Conservation (phyloP, 2,329 filamentous ascomycete genomes). For the Penicillium corylophilum region DNA sequence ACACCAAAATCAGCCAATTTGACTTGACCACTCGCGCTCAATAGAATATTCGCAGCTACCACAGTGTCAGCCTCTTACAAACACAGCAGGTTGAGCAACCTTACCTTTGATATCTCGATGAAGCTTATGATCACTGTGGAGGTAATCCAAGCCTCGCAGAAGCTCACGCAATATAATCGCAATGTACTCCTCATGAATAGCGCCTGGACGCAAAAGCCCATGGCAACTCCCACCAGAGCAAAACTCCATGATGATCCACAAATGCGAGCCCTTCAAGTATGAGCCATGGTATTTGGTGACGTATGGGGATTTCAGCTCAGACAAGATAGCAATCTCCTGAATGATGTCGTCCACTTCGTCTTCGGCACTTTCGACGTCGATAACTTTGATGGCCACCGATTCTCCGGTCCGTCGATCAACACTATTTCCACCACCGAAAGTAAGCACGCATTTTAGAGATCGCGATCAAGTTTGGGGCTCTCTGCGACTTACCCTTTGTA, state of each 20-base stretch:
- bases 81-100: neutral
- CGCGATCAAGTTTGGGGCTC: neutral
- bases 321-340: conserved; percentile 95
- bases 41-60: conserved; percentile 84
- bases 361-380: conserved; percentile 98
- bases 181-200: conserved; percentile 92
- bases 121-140: conserved; percentile 93
- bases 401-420: conserved; percentile 92
- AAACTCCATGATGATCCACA: conserved; percentile 99
- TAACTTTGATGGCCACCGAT: conserved; percentile 95
- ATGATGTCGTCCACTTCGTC: conserved; percentile 99
- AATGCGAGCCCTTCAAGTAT: conserved; percentile 89
- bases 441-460: neutral
- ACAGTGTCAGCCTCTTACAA: conserved; percentile 14
- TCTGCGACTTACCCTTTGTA: conserved; percentile 77
- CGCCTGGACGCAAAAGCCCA: conserved; percentile 90
- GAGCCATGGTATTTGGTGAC: conserved; percentile 77
- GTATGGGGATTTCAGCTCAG: conserved; percentile 81
- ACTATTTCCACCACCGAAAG: conserved; percentile 43
- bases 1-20: conserved; percentile 98
- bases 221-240: conserved; percentile 96
- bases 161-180: conserved; percentile 91
- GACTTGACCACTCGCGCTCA: conserved; percentile 88
- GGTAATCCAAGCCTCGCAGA: conserved; percentile 83
- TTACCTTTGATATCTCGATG: conserved; percentile 93